Percentiles rank a stretch among this genome's conserved stretches.
Conservation (phyloP, 2,329 filamentous ascomycete genomes). For the Diaporthe vaccinii region DNA sequence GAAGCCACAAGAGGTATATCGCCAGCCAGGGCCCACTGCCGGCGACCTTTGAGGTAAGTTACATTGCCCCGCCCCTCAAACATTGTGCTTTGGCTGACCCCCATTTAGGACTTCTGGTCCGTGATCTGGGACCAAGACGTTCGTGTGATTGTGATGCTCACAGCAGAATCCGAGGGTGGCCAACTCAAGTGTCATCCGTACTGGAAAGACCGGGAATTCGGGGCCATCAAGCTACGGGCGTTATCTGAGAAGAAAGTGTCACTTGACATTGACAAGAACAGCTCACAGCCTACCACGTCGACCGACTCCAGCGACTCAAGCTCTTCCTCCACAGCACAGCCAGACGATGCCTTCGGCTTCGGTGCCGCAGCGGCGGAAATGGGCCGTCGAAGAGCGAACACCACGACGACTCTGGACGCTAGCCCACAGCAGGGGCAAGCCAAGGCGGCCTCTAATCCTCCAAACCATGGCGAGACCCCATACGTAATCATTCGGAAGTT, state of each 20-base stretch:
- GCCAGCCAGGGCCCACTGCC: slow-evolving; percentile 95
- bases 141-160: slow-evolving; percentile 95
- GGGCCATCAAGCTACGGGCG: slow-evolving; percentile 79
- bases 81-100: slow-evolving; percentile 43
- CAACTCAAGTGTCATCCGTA: slow-evolving; percentile 96
- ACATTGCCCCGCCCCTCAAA: not conserved
- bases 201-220: slow-evolving; percentile 86
- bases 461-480: slow-evolving; percentile 68
- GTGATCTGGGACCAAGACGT: slow-evolving; percentile 98
- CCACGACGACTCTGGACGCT: slow-evolving; percentile 60
- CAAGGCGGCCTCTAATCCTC: slow-evolving; percentile 47
- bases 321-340: slow-evolving; percentile 42
- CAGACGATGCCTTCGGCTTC: slow-evolving; percentile 42
- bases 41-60: slow-evolving; percentile 86
- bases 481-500: slow-evolving; percentile 90
- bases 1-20: slow-evolving; percentile 94
- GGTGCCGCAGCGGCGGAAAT: slow-evolving; percentile 50
- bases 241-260: slow-evolving; percentile 88
- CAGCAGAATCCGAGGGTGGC: slow-evolving; percentile 91
- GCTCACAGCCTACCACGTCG: slow-evolving; percentile 52
- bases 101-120: slow-evolving; percentile 92
- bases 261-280: slow-evolving; percentile 75
- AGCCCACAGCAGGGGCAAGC: slow-evolving; percentile 47
- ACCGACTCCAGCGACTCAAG: slow-evolving; percentile 42
- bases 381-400: slow-evolving; percentile 67